phyloP scores from a whole-genome alignment of 495 filamentous ascomycete genomes.

The Penicillium turbatum region DNA sequence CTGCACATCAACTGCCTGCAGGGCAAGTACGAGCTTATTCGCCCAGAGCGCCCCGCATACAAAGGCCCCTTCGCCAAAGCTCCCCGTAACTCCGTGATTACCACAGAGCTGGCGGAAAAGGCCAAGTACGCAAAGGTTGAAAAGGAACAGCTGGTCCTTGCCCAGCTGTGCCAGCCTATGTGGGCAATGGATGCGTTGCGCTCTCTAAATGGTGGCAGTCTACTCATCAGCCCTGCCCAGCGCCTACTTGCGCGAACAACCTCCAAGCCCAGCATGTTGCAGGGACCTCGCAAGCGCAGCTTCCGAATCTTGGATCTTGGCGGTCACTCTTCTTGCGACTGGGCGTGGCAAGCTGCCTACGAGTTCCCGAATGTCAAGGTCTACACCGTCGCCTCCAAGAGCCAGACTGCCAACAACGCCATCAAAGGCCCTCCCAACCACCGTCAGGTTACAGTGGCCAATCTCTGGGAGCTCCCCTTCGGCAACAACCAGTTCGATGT shows the following conservation, averaged over 20 bases:
- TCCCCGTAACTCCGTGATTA: slow-evolving; percentile 48
- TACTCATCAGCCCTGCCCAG: slow-evolving; percentile 72
- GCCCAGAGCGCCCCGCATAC: slow-evolving; percentile 45
- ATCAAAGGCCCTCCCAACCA: slow-evolving; percentile 85
- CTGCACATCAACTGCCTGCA: slow-evolving; percentile 67
- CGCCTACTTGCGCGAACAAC: slow-evolving; percentile 42
- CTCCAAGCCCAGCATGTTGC: neutral
- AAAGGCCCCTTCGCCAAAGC: slow-evolving; percentile 49
- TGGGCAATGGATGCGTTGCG: slow-evolving; percentile 80
- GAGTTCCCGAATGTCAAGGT: slow-evolving; percentile 80
- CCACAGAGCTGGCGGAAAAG: slow-evolving; percentile 39
- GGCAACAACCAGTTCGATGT: slow-evolving; percentile 85
- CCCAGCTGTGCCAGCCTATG: slow-evolving; percentile 66
- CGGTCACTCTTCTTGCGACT: slow-evolving; percentile 80
- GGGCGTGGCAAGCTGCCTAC: slow-evolving; percentile 89
- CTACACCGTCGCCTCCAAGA: slow-evolving; percentile 76
- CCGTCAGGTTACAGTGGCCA: slow-evolving; percentile 67
- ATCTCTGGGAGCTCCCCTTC: slow-evolving; percentile 80
- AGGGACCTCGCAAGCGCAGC: slow-evolving; percentile 15
- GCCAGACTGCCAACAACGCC: slow-evolving; percentile 60
- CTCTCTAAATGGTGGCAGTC: slow-evolving; percentile 71
- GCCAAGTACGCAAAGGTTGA: slow-evolving; percentile 54
- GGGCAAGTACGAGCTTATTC: slow-evolving; percentile 65
- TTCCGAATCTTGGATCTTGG: slow-evolving; percentile 80
- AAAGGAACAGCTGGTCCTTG: slow-evolving; percentile 72